Conservation (phyloP, 768 basidiomycete species). For the Daedaleopsis sinensis region DNA sequence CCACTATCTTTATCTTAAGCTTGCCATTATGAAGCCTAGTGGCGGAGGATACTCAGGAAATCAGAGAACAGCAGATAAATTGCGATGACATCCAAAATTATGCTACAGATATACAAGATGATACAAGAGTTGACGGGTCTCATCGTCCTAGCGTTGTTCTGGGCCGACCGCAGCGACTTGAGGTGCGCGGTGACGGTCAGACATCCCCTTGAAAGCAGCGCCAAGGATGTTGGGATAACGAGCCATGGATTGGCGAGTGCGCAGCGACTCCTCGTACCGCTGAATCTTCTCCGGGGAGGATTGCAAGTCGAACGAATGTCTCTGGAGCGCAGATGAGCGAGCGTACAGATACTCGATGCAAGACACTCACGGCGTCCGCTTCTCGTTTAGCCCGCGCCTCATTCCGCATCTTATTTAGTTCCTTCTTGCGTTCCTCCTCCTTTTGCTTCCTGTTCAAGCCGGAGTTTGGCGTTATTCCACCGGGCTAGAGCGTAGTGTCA, state of each 20-base stretch:
- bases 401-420: conserved; percentile 70
- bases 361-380: conserved; percentile 52
- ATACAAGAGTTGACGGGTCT: background rate
- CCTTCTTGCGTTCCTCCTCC: conserved; percentile 71
- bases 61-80: too few relatives aligned
- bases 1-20: too few relatives aligned
- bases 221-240: conserved; percentile 47
- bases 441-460: conserved; percentile 53
- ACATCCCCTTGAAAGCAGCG: conserved; percentile 28
- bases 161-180: background rate
- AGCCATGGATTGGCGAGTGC: conserved; percentile 51
- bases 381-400: conserved; percentile 62
- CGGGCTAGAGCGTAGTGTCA: conserved; percentile 20
- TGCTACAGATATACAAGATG: conserved; percentile 2
- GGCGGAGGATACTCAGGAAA: too few relatives aligned
- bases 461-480: conserved; percentile 27
- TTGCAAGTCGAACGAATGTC: conserved; percentile 29
- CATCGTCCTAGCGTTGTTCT: conserved; percentile 2
- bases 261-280: conserved; percentile 61
- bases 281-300: conserved; percentile 43
- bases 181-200: conserved; percentile 14
- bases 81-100: background rate
- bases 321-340: conserved; percentile 18
- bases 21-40: too few relatives aligned
- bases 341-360: conserved; percentile 35